phyloP scores from a whole-genome alignment of 2,329 filamentous ascomycete species.

The Epichloe amarillans region DNA sequence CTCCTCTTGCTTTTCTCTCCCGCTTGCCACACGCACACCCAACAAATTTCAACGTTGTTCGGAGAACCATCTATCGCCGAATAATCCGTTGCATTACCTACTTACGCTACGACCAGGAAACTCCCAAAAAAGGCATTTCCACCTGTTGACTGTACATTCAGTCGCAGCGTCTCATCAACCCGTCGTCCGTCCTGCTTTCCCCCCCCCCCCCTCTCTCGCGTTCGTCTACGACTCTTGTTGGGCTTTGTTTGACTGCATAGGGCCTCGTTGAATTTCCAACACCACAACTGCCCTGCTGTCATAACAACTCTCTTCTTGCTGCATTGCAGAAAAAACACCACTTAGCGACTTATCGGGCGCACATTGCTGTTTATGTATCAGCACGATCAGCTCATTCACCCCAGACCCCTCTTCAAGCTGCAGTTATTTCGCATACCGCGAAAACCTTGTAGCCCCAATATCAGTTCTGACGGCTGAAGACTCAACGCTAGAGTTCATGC shows the following conservation, averaged over 20 bases:
- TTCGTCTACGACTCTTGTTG: neutral
- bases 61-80: conserved; percentile 3
- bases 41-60: conserved; percentile 3
- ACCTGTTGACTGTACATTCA: conserved; percentile 7
- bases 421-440: conserved; percentile 92
- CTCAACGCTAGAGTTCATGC: conserved; percentile 39
- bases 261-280: neutral
- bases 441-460: conserved; percentile 83
- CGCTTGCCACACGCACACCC: neutral
- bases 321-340: conserved; percentile 11
- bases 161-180: conserved; percentile 9
- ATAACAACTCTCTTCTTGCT: neutral
- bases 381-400: conserved; percentile 80
- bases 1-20: neutral
- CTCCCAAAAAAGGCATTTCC: neutral
- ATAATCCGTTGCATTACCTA: neutral
- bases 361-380: conserved; percentile 88
- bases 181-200: neutral
- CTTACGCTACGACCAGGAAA: neutral
- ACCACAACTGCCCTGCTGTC: neutral
- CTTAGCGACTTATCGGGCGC: conserved; percentile 18
- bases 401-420: conserved; percentile 93
- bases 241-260: neutral
- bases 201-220: neutral
- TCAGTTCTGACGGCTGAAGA: conserved; percentile 84